A percentile compares a stretch with the other conserved stretches of the same genome.
These are phyloP conservation scores for Pyrus bretschneideri DNA, from an alignment of 306 rosid species.

Conservation along the genomic window DNA sequence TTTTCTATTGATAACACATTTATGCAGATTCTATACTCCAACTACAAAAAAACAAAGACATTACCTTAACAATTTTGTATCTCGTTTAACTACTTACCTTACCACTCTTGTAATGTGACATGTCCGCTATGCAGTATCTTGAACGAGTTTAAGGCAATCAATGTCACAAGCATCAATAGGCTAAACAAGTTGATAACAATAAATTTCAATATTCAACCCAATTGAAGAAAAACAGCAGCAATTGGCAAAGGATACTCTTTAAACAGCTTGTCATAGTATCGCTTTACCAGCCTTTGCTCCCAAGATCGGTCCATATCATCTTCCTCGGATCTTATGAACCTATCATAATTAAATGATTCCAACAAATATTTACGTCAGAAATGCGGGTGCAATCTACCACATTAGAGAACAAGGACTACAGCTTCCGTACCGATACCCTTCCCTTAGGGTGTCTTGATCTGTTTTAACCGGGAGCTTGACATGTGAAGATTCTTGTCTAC, in stretches of 20 bases:
- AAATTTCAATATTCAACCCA: neutral
- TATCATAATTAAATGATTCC: neutral
- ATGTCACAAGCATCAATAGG: neutral
- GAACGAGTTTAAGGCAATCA: constrained; percentile 35
- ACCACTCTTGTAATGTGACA: constrained; percentile 93
- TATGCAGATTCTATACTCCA: neutral
- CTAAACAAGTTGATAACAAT: neutral
- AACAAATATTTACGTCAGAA: neutral
- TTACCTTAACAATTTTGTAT: neutral
- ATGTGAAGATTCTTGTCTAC: constrained; percentile 47
- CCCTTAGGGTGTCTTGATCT: constrained; percentile 85
- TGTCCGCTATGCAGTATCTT: constrained; percentile 96
- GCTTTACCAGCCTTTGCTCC: constrained; percentile 98
- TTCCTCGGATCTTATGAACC: constrained; percentile 91
- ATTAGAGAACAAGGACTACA: constrained; percentile 2
- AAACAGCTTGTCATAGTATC: constrained; percentile 85
- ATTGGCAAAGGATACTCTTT: constrained; percentile 82
- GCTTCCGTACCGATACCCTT: constrained; percentile 64
- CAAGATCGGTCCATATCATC: constrained; percentile 87
- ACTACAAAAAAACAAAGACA: neutral
- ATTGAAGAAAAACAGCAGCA: neutral
- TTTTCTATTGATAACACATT: neutral
- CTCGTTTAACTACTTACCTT: constrained; percentile 43
- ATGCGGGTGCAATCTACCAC: neutral
- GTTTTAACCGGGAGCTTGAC: constrained; percentile 69